These are phyloP conservation scores for Phytophthora vignae DNA, from an alignment of 352 stramenopile species.

Conservation along the genomic window DNA sequence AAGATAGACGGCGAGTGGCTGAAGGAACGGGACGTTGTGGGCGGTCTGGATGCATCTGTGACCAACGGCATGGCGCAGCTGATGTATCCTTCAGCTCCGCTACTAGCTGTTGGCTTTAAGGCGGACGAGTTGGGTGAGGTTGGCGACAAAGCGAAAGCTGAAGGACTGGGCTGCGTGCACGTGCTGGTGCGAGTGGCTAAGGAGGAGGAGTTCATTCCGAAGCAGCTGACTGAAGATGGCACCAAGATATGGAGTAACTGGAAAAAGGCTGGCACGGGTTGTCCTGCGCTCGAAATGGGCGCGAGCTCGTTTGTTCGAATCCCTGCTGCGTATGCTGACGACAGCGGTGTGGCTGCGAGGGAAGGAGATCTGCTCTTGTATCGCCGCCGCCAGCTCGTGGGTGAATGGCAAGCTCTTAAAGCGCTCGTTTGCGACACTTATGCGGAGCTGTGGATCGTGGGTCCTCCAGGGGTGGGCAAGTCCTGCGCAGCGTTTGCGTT, in stretches of 20 bases:
- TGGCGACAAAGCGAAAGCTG: too few relatives aligned
- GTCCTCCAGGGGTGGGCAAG: not conserved
- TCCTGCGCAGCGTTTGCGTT: not conserved
- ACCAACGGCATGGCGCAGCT: too few relatives aligned
- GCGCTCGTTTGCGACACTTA: not conserved
- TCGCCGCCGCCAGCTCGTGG: not conserved
- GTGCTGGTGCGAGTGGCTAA: too few relatives aligned
- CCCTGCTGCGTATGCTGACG: not conserved
- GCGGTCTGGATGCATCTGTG: too few relatives aligned
- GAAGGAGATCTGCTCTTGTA: not conserved
- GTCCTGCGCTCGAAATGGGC: not conserved
- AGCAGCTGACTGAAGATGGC: not conserved
- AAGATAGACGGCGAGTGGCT: too few relatives aligned
- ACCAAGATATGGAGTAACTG: not conserved
- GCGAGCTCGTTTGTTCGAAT: not conserved
- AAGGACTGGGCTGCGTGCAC: too few relatives aligned
- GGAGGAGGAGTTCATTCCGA: too few relatives aligned
- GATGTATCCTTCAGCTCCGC: too few relatives aligned
- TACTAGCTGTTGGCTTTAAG: too few relatives aligned
- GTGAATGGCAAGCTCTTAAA: not conserved
- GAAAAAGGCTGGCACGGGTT: not conserved
- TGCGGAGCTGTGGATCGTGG: conserved; percentile 3
- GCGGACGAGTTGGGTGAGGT: too few relatives aligned
- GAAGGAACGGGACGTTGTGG: too few relatives aligned
- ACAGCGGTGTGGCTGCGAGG: not conserved